phyloP scores from a whole-genome alignment of 2,329 filamentous ascomycete species.

The Epichloe glyceriae region DNA sequence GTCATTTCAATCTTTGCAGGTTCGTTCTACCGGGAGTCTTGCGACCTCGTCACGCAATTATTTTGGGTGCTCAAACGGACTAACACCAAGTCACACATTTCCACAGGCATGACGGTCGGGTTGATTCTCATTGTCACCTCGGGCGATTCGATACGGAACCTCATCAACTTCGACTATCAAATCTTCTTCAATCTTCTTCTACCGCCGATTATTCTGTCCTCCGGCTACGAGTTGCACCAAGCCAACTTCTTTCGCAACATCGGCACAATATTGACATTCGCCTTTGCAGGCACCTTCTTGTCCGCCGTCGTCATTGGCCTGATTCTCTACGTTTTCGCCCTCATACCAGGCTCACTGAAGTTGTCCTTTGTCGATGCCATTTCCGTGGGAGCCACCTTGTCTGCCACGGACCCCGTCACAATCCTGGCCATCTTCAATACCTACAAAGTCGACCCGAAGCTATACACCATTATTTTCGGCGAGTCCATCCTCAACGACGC shows the following conservation, averaged over 20 bases:
- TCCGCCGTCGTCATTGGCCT: constrained; percentile 89
- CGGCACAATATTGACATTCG: constrained; percentile 92
- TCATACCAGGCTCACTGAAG: constrained; percentile 68
- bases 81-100: background rate
- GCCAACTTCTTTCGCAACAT: constrained; percentile 99
- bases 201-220: constrained; percentile 95
- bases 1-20: constrained; percentile 96
- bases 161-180: constrained; percentile 95
- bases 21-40: constrained; percentile 21
- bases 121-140: constrained; percentile 73
- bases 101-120: constrained; percentile 82
- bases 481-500: constrained; percentile 98
- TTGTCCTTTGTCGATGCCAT: constrained; percentile 94
- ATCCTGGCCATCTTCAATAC: constrained; percentile 98
- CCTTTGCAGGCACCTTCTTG: constrained; percentile 92
- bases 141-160: constrained; percentile 71
- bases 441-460: constrained; percentile 96
- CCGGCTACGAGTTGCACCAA: constrained; percentile 94
- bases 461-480: constrained; percentile 97
- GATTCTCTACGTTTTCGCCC: constrained; percentile 79
- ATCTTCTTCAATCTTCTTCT: constrained; percentile 99
- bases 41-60: background rate
- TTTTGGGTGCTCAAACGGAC: background rate
- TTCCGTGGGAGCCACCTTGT: constrained; percentile 89
- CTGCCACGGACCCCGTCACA: constrained; percentile 92